Conservation (phyloP, 371 early-diverging fungal genomes). For the Mucor irregularis region DNA sequence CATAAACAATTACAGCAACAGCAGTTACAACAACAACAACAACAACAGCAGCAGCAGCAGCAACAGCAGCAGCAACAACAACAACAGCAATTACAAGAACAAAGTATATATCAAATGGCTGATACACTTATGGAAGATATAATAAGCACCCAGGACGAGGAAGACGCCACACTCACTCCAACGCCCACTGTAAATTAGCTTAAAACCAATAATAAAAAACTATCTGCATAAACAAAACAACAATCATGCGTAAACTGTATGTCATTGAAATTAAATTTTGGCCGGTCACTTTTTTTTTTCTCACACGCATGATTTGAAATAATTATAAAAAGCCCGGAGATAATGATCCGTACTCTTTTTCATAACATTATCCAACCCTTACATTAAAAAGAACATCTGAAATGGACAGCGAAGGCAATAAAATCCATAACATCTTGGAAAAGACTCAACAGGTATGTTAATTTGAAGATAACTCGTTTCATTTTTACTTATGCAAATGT, state of each 20-base stretch:
- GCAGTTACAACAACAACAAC: not conserved
- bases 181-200: not conserved
- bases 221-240: too few relatives aligned
- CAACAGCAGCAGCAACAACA: conserved; percentile 2
- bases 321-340: too few relatives aligned
- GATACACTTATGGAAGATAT: conserved; percentile 4
- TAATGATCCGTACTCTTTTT: too few relatives aligned
- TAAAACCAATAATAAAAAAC: too few relatives aligned
- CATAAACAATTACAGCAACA: not conserved
- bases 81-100: conserved; percentile 1
- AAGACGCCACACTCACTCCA: not conserved
- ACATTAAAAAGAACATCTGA: not conserved
- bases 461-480: not conserved
- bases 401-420: not conserved
- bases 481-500: not conserved
- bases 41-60: not conserved
- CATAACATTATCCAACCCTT: not conserved
- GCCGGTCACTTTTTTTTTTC: too few relatives aligned
- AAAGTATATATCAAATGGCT: not conserved
- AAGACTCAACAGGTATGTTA: conserved; percentile 3
- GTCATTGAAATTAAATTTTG: too few relatives aligned
- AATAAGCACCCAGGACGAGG: conserved; percentile 6
- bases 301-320: too few relatives aligned
- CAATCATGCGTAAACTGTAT: too few relatives aligned
- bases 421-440: not conserved